Evolutionary conservation across 129 eudicot species (phyloP).

Genomic region (Ambrosia artemisiifolia): DNA sequence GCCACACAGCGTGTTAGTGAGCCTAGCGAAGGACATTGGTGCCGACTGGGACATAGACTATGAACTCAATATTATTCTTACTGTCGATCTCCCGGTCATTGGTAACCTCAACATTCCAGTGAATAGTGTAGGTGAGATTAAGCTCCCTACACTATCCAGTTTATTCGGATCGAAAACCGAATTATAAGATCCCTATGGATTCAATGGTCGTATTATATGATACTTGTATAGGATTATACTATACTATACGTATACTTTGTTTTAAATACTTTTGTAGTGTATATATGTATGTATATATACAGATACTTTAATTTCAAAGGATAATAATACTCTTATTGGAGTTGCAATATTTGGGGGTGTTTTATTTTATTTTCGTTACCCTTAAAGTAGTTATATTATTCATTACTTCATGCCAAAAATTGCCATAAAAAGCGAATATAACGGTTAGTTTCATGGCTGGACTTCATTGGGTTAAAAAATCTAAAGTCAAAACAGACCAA

Average conservation of each 20-base stretch:
- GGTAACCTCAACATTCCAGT: constrained; percentile 71
- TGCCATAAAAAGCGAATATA: too few species aligned
- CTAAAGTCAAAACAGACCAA: too few species aligned
- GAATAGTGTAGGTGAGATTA: constrained; percentile 63
- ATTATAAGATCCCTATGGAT: neutral
- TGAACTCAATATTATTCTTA: constrained; percentile 42
- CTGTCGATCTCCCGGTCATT: constrained; percentile 69
- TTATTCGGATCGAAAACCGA: constrained; percentile 19
- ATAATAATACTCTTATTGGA: too few species aligned
- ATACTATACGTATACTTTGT: neutral
- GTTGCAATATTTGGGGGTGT: too few species aligned
- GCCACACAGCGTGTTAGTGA: constrained; percentile 64
- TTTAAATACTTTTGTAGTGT: neutral
- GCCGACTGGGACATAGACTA: constrained; percentile 91
- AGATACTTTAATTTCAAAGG: neutral
- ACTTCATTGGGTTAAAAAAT: too few species aligned
- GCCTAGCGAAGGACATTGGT: constrained; percentile 61
- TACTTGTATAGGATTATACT: too few species aligned
- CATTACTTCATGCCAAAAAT: too few species aligned
- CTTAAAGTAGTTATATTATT: too few species aligned
- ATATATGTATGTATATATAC: neutral
- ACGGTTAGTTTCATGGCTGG: too few species aligned
- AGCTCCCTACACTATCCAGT: constrained; percentile 63
- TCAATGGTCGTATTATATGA: neutral
- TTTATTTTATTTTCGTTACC: too few species aligned